A percentile compares a stretch with the other conserved stretches of the same genome.
These are phyloP conservation scores for Penicillium oxalicum DNA, from an alignment of 2,329 filamentous ascomycete species.

Conservation along the genomic window DNA sequence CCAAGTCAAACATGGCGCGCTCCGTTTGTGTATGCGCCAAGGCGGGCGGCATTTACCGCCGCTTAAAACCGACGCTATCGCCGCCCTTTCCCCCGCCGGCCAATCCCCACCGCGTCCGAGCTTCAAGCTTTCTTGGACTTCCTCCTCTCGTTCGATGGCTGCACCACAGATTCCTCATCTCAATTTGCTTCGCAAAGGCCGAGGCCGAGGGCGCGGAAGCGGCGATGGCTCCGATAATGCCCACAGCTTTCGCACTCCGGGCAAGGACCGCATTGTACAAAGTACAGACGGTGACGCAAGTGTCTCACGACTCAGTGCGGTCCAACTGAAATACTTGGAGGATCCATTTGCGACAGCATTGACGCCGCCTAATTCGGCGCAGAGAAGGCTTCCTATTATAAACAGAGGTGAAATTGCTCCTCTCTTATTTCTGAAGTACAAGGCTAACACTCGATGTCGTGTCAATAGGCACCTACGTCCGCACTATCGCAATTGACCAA, in stretches of 20 bases:
- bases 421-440: constrained; percentile 3
- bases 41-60: too few relatives aligned
- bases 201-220: constrained; percentile 42
- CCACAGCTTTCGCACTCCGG: constrained; percentile 29
- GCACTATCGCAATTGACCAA: constrained; percentile 74
- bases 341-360: constrained; percentile 74
- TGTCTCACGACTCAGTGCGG: constrained; percentile 80
- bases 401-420: constrained; percentile 63
- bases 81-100: constrained; percentile 3
- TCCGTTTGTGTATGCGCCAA: too few relatives aligned
- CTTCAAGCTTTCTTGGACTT: constrained; percentile 14
- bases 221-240: constrained; percentile 12
- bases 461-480: constrained; percentile 74
- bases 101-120: constrained; percentile 15
- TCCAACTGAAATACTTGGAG: constrained; percentile 74
- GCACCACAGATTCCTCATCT: constrained; percentile 74
- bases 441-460: neutral
- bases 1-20: too few relatives aligned
- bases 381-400: constrained; percentile 78
- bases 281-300: constrained; percentile 89
- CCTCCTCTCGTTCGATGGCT: constrained; percentile 50
- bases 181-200: constrained; percentile 51
- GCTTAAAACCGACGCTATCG: constrained; percentile 2
- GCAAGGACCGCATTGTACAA: constrained; percentile 71
- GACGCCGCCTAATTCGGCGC: constrained; percentile 45